phyloP scores from a whole-genome alignment of 306 rosid species.

The Quercus engelmannii region DNA sequence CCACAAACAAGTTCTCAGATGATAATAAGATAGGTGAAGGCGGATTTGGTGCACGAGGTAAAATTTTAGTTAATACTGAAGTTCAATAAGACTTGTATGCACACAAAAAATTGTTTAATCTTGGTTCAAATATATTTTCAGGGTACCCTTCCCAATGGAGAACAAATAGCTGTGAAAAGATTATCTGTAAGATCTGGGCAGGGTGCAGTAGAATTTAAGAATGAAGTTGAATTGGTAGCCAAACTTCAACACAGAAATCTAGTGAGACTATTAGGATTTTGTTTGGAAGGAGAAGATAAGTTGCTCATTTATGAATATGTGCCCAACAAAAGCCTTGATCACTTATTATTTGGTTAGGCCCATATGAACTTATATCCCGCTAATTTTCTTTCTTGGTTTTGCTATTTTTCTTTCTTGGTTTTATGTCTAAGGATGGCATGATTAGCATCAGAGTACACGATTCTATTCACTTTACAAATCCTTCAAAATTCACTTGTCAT shows the following conservation, averaged over 20 bases:
- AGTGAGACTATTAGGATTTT: constrained; percentile 59
- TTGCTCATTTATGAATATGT: constrained; percentile 66
- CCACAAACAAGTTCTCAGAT: constrained; percentile 39
- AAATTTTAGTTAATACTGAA: background rate
- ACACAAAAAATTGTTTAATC: background rate
- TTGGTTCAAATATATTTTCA: constrained; percentile 14
- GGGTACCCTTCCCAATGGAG: constrained; percentile 53
- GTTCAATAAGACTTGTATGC: background rate
- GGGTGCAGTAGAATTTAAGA: constrained; percentile 60
- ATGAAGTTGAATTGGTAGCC: constrained; percentile 59
- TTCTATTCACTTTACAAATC: background rate
- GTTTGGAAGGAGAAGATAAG: constrained; percentile 48
- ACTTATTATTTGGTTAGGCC: constrained; percentile 52
- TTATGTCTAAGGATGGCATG: too few species aligned
- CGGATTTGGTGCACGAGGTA: constrained; percentile 59
- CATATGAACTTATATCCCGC: background rate
- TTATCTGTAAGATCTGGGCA: constrained; percentile 49
- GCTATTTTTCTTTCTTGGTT: too few species aligned
- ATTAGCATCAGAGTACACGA: too few species aligned
- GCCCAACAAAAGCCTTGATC: constrained; percentile 60
- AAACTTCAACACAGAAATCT: constrained; percentile 78
- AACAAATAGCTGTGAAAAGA: constrained; percentile 66
- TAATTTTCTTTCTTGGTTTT: background rate
- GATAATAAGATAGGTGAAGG: constrained; percentile 49
- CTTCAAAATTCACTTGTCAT: background rate